phyloP scores from a whole-genome alignment of 2,329 filamentous ascomycete genomes.

The Fusarium circinatum region DNA sequence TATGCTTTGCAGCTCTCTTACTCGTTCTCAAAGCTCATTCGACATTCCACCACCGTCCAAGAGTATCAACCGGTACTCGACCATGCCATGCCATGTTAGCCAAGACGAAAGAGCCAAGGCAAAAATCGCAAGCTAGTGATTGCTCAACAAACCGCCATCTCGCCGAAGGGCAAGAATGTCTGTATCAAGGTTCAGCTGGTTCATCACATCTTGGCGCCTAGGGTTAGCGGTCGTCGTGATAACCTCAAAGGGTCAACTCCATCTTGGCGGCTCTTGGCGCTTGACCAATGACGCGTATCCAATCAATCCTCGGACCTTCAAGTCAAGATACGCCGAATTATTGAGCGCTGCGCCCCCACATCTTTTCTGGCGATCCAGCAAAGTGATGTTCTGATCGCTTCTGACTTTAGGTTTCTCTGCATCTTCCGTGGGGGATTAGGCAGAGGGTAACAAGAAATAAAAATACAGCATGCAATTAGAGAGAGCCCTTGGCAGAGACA shows the following conservation, averaged over 20 bases:
- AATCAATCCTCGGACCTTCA: conserved; percentile 14
- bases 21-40: conserved; percentile 1
- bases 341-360: neutral
- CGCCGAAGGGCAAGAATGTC: conserved; percentile 28
- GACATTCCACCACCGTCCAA: conserved; percentile 24
- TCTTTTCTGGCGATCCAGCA: neutral
- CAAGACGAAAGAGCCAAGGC: conserved; percentile 5
- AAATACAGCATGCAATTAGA: neutral
- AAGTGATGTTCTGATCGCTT: conserved; percentile 6
- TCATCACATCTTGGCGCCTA: conserved; percentile 26
- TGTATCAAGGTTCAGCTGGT: conserved; percentile 39
- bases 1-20: neutral
- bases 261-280: conserved; percentile 40
- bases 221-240: conserved; percentile 27
- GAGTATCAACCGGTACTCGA: neutral
- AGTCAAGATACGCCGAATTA: conserved; percentile 17
- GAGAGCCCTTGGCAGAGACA: conserved; percentile 1
- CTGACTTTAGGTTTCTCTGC: neutral
- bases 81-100: neutral
- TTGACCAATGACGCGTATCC: conserved; percentile 30
- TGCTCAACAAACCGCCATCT: conserved; percentile 31
- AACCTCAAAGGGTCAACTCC: conserved; percentile 20
- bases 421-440: conserved; percentile 9
- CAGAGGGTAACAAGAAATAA: neutral
- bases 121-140: neutral